Percentiles rank a stretch among this genome's conserved stretches.
These are phyloP conservation scores for Melocanna baccifera DNA, from an alignment of 176 grass and related monocot genomes.

Conservation along the genomic window DNA sequence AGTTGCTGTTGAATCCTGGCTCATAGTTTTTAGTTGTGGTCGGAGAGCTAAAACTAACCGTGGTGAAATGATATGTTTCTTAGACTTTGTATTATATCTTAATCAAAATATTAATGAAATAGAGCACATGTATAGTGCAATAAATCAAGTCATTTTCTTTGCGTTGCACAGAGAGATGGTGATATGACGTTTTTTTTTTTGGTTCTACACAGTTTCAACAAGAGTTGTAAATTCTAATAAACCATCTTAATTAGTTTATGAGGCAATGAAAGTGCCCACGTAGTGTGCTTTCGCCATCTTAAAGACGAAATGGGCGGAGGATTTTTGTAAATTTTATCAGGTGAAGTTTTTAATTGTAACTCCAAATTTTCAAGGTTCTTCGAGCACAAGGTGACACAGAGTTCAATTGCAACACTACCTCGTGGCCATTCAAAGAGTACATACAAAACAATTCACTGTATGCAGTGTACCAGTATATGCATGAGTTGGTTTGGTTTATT, in stretches of 20 bases:
- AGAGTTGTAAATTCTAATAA: not conserved
- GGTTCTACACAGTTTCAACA: not conserved
- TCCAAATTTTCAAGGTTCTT: not conserved
- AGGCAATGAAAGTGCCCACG: constrained; percentile 1
- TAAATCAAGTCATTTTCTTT: not conserved
- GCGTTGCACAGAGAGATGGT: not conserved
- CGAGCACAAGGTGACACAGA: not conserved
- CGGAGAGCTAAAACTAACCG: not conserved
- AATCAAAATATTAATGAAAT: not conserved
- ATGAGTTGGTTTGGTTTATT: not conserved
- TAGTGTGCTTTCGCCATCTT: not conserved
- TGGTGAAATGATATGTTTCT: not conserved
- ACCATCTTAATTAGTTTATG: not conserved
- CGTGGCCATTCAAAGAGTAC: not conserved
- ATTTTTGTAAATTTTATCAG: not conserved
- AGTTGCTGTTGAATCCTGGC: not conserved
- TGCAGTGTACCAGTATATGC: not conserved
- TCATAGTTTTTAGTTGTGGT: not conserved
- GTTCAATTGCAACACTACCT: not conserved
- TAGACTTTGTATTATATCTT: not conserved
- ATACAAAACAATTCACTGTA: not conserved
- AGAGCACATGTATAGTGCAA: not conserved
- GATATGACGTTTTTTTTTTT: not conserved
- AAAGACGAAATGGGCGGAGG: not conserved
- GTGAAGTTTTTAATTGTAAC: not conserved